Evolutionary conservation across 2,329 filamentous ascomycete species (phyloP).

Genomic region (Claviceps quebecensis): DNA sequence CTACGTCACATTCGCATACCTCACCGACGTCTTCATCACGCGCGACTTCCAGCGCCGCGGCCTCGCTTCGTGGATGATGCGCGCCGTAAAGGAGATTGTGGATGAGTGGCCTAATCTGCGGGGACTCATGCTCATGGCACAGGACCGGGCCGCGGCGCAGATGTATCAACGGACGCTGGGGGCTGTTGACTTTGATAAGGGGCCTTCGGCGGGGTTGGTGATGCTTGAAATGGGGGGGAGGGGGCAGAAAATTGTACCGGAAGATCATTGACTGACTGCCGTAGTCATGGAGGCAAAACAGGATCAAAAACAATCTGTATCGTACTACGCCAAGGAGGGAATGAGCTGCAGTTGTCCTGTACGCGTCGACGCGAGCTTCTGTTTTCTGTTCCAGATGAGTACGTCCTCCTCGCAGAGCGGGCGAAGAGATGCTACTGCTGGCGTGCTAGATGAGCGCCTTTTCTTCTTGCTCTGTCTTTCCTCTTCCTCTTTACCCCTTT

Average conservation of each 20-base stretch:
- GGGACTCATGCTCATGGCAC: conserved; percentile 41
- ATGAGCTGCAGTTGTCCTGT: background rate
- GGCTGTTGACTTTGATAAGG: conserved; percentile 29
- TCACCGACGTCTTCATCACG: conserved; percentile 53
- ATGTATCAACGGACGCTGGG: conserved; percentile 36
- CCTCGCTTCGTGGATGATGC: conserved; percentile 51
- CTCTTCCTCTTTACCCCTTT: background rate
- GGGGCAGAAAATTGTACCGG: conserved; percentile 20
- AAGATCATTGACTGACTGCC: conserved; percentile 12
- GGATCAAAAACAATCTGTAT: background rate
- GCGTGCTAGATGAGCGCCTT: background rate
- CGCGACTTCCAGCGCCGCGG: conserved; percentile 45
- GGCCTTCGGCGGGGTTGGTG: conserved; percentile 24
- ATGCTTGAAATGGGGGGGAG: conserved; percentile 28
- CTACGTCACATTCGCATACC: conserved; percentile 51
- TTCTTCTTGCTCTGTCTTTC: background rate
- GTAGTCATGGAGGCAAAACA: background rate
- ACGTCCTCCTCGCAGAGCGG: background rate
- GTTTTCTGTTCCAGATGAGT: background rate
- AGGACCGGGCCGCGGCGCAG: conserved; percentile 22
- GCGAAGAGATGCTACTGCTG: no score
- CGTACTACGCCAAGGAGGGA: no score
- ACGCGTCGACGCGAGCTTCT: background rate
- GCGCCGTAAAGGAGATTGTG: conserved; percentile 42
- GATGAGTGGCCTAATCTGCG: conserved; percentile 45